Conservation (phyloP, 495 filamentous ascomycete genomes). For the Aspergillus sclerotioniger region DNA sequence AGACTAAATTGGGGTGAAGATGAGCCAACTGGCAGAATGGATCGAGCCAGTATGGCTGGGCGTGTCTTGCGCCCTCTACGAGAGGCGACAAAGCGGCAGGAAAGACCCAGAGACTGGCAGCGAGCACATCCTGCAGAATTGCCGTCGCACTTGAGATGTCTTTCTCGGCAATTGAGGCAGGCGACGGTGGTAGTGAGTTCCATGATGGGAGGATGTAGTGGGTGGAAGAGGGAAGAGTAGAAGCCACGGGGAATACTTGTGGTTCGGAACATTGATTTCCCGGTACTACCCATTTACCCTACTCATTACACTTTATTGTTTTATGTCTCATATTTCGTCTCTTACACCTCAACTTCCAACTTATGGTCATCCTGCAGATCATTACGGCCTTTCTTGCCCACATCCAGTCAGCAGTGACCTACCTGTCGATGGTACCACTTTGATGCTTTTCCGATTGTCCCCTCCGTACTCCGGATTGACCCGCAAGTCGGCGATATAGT, state of each 20-base stretch:
- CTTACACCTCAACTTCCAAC: background rate
- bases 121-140: constrained; percentile 5
- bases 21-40: background rate
- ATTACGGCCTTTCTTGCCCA: background rate
- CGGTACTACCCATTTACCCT: background rate
- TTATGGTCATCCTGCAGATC: background rate
- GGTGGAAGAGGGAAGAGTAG: background rate
- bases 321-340: background rate
- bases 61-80: constrained; percentile 3
- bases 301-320: background rate
- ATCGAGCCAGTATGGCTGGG: background rate
- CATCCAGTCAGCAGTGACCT: background rate
- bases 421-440: background rate
- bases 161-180: constrained; percentile 13
- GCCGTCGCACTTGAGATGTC: constrained; percentile 13
- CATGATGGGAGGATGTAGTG: background rate
- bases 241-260: background rate
- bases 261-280: background rate
- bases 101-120: constrained; percentile 4
- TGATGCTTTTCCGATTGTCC: background rate
- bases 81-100: constrained; percentile 4
- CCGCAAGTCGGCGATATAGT: background rate
- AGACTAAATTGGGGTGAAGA: background rate
- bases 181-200: constrained; percentile 1
- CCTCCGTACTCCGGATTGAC: too few relatives aligned